Conservation (phyloP, 768 basidiomycete genomes). For the Leucocoprinus leucothites region DNA sequence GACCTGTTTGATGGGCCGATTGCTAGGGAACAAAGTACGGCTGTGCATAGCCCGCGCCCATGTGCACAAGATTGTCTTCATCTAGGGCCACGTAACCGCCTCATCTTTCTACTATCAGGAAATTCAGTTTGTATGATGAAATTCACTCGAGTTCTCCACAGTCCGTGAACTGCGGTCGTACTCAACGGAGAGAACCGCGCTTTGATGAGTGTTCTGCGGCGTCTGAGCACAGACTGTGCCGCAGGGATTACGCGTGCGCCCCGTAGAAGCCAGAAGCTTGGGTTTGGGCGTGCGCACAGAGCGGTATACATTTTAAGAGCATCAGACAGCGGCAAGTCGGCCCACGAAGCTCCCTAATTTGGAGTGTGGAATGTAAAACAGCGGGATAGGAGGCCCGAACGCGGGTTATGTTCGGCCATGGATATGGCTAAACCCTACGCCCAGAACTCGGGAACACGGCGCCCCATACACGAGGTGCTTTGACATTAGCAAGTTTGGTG, state of each 20-base stretch:
- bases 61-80: too few relatives aligned
- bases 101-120: too few relatives aligned
- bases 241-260: not conserved
- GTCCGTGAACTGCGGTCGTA: constrained; percentile 4
- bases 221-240: not conserved
- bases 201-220: not conserved
- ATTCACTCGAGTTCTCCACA: too few relatives aligned
- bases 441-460: not conserved
- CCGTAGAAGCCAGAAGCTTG: not conserved
- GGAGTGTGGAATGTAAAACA: not conserved
- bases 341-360: not conserved
- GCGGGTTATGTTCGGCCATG: not conserved
- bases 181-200: not conserved
- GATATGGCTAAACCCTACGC: not conserved
- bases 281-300: too few relatives aligned
- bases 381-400: not conserved
- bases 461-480: too few relatives aligned
- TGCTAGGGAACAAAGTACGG: too few relatives aligned
- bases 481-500: not conserved
- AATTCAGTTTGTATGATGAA: too few relatives aligned
- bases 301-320: too few relatives aligned
- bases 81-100: too few relatives aligned
- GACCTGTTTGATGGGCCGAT: too few relatives aligned
- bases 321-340: not conserved
- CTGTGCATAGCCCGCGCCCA: too few relatives aligned